Conservation (phyloP, 2,329 filamentous ascomycete genomes). For the Neonectria punicea region DNA sequence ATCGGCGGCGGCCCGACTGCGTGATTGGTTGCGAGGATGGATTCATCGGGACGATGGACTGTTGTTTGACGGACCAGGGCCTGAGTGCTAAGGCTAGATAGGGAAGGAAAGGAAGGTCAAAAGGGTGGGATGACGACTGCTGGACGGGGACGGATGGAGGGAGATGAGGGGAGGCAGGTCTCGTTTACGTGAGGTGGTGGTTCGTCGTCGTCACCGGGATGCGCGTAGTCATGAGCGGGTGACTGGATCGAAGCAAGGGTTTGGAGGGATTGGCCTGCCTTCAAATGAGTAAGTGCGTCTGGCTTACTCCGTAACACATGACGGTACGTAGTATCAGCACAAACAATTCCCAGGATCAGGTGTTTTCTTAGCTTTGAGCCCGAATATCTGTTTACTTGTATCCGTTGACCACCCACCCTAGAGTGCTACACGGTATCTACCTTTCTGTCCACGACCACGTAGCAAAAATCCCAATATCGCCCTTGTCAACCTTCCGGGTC, state of each 20-base stretch:
- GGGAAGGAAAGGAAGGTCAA: conserved; percentile 8
- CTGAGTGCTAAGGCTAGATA: conserved; percentile 8
- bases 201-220: neutral
- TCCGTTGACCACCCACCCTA: neutral
- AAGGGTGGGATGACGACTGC: conserved; percentile 1
- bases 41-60: neutral
- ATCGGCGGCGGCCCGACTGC: neutral
- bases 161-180: neutral
- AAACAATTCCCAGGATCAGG: neutral
- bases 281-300: neutral
- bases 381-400: neutral
- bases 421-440: neutral
- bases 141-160: neutral
- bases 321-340: neutral
- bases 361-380: neutral
- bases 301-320: neutral
- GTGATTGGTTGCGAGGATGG: neutral
- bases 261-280: neutral
- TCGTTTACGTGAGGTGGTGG: neutral
- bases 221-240: neutral
- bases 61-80: neutral
- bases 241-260: neutral
- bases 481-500: too few species aligned
- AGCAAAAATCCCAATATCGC: neutral
- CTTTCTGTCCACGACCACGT: neutral